Evolutionary conservation across 176 grass and related monocot genomes (phyloP), one percentile per base, ranked within the genome.

Genomic region (Musa itinerans): DNA sequence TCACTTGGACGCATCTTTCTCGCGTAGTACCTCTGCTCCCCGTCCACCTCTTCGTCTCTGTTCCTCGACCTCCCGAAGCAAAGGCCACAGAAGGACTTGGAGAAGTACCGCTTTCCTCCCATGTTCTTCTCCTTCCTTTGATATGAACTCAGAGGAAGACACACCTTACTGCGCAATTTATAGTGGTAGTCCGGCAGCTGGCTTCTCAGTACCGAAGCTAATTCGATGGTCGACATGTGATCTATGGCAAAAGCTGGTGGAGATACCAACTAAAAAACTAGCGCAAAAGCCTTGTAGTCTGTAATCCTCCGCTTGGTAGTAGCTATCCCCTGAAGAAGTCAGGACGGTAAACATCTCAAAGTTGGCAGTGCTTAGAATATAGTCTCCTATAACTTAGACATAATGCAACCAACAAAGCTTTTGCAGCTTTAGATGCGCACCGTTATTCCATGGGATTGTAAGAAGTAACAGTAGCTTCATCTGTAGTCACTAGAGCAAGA

Each of bases 61-160:
- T 15, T 50, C 20, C 21, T 62, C 48, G 75, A 53, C 4, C 49
- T 51, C 48, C 58, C 63, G 13, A 77, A 77, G 59, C 57, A 77
- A 10, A 77, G 61, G n/a, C 75, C 43, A 29, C 61, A 77, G 61
- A 65, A 77, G 61, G 75, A 77, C 49, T 63, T 63, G 48, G 73
- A 29, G 48, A 54, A 27, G 24, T 9, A 75, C 55, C 11, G 57
- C 73, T 63, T 77, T 43, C 74, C 34, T 53, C 61, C 75, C 75
- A 77, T 77, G 15, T 12, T 8, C 10, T 17, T 48, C 57, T 50
- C 17, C 43, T 48, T 53, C 49, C 49, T 52, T 70, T 16, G 12
- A 5, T 17, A 9, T 70, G 67, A 0, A 43, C 34, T 43, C 34
- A 5, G 34, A 43, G 34, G 34, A 43, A 43, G 34, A 43, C 4